Conservation (phyloP, 768 basidiomycete species). For the Chalciporus chontae region DNA sequence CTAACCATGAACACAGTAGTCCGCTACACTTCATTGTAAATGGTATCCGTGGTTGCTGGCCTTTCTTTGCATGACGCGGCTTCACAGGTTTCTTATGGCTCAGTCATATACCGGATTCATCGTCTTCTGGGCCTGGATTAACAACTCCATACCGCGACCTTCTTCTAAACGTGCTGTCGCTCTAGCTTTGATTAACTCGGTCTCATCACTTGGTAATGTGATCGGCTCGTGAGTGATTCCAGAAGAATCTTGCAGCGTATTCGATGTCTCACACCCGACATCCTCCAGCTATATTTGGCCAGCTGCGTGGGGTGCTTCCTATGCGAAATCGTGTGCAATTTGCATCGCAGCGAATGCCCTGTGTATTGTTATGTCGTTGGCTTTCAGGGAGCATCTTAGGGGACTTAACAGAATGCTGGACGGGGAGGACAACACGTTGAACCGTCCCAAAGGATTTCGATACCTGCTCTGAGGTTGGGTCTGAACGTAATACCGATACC, state of each 20-base stretch:
- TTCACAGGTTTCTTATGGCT: conserved; percentile 68
- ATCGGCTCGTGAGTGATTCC: conserved; percentile 63
- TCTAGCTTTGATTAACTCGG: conserved; percentile 76
- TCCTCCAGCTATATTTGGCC: conserved; percentile 62
- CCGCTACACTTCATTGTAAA: conserved; percentile 65
- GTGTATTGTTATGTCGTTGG: conserved; percentile 47
- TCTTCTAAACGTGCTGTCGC: conserved; percentile 88
- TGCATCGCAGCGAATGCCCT: conserved; percentile 57
- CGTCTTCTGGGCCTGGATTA: conserved; percentile 53
- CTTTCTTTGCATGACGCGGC: conserved; percentile 1
- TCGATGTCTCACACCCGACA: conserved; percentile 4
- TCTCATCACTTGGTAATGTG: conserved; percentile 82
- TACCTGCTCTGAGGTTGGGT: conserved; percentile 40
- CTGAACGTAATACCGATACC: not conserved
- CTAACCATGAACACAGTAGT: conserved; percentile 58
- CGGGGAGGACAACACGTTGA: conserved; percentile 34
- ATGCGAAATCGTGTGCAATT: conserved; percentile 67
- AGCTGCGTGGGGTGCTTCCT: conserved; percentile 64
- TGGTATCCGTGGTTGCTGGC: not conserved
- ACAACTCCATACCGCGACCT: conserved; percentile 66
- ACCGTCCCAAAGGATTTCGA: conserved; percentile 38
- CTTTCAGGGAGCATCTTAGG: conserved; percentile 45
- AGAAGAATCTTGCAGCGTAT: not conserved
- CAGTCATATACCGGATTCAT: conserved; percentile 73
- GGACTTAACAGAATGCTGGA: conserved; percentile 40